Percentiles rank a stretch among this genome's conserved stretches.
These are phyloP conservation scores for Fraxinus sp. DNA, from an alignment of 305 asterid genomes.

Conservation along the genomic window DNA sequence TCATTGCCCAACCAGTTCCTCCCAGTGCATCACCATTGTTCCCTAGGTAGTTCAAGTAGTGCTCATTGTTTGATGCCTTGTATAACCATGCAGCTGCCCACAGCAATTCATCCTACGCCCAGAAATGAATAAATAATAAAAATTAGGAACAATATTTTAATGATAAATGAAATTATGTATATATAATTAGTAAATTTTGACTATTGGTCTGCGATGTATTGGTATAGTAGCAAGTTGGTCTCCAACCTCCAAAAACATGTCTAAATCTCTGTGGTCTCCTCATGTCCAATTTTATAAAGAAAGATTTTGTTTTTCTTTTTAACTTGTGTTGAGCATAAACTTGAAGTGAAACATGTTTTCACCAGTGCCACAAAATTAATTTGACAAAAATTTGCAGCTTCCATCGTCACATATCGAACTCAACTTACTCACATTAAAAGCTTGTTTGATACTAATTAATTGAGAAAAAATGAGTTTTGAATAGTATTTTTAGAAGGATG, in stretches of 20 bases:
- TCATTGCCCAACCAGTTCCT: slow-evolving; percentile 97
- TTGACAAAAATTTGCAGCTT: background rate
- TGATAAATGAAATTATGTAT: background rate
- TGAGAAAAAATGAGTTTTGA: too few species aligned
- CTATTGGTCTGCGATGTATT: background rate
- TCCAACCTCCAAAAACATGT: background rate
- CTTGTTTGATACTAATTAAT: background rate
- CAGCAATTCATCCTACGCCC: slow-evolving; percentile 78
- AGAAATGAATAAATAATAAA: background rate
- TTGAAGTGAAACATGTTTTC: background rate
- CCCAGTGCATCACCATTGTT: slow-evolving; percentile 85
- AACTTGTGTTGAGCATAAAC: background rate
- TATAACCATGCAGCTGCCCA: slow-evolving; percentile 99
- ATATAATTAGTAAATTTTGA: background rate
- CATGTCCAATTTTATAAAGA: background rate
- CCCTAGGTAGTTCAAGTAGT: slow-evolving; percentile 78
- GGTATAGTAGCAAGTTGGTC: background rate
- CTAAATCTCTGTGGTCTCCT: background rate
- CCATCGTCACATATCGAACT: background rate
- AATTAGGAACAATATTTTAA: background rate
- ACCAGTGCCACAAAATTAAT: background rate
- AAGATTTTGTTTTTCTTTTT: background rate
- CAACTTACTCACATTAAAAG: background rate
- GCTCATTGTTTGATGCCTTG: slow-evolving; percentile 73
- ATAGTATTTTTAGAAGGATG: too few species aligned